phyloP scores from a whole-genome alignment of 805 yeast genomes.

The Metschnikowia peoriensis region DNA sequence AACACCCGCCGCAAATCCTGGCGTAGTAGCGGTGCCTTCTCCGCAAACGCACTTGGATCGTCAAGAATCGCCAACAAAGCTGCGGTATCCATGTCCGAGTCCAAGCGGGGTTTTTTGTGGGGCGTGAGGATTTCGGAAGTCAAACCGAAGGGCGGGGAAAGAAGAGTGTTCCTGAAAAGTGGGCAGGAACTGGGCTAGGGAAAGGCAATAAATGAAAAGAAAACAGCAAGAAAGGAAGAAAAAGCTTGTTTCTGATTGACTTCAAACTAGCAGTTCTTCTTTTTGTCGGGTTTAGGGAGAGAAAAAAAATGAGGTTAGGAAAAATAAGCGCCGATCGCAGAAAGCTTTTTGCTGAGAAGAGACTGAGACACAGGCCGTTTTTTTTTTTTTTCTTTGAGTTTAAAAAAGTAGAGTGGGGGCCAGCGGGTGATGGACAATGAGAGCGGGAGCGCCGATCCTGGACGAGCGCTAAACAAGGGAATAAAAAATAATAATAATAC shows the following conservation, averaged over 20 bases:
- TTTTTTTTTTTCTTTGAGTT: neutral
- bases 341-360: neutral
- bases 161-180: neutral
- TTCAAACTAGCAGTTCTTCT: neutral
- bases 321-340: neutral
- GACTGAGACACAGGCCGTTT: neutral
- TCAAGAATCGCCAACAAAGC: slow-evolving; percentile 36
- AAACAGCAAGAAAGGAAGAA: neutral
- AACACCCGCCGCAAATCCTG: slow-evolving; percentile 28
- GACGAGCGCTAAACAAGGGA: neutral
- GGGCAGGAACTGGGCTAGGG: neutral
- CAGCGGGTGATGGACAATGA: neutral
- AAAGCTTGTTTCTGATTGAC: neutral
- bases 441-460: neutral
- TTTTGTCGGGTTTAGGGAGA: neutral
- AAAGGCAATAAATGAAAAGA: neutral
- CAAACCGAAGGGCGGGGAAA: slow-evolving; percentile 10
- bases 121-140: slow-evolving; percentile 12
- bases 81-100: slow-evolving; percentile 28
- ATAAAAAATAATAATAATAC: too few relatives aligned
- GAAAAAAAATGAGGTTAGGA: too few relatives aligned
- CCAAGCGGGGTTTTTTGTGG: slow-evolving; percentile 20
- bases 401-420: neutral
- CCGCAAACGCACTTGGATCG: slow-evolving; percentile 35
- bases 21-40: slow-evolving; percentile 30